Evolutionary conservation across 2,329 filamentous ascomycete genomes (phyloP), one percentile per base, ranked within the genome.

Genomic region (Claviceps fusiformis): DNA sequence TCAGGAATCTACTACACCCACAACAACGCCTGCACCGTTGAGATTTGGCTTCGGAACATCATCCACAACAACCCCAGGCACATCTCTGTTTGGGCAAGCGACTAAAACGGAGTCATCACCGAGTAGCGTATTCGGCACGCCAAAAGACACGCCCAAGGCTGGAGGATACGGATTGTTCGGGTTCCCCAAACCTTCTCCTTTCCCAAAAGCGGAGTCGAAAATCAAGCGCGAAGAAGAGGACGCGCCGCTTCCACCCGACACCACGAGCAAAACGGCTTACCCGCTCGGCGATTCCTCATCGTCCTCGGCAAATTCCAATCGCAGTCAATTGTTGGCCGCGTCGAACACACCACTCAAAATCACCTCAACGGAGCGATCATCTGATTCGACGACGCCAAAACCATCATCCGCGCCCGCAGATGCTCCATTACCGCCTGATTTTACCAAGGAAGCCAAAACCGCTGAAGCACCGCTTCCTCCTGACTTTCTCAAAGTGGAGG

Each of bases 211-310:
- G 37, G 24, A 53, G 13, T 67, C 69, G 3, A 69, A 71, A 57
- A 64, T 68, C 50, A 75, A 73, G 59, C 58, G 63, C 44, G 66
- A 67, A 41, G 67, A 70, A 43, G 70, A 70, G 31, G n/a, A 9
- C 57, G 66, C 62, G 27, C 78, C 79, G 56, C 67, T 81, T 5
- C 78, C 79, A 39, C 78, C 79, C 27, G 78, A 81, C 58, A 68
- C 76, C 56, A 80, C 72, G 54, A 82, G 77, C 71, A 80, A 76
- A 70, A 66, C 68, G 56, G 65, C 69, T 52, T 80, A 74, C 62
- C 67, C 71, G 52, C 60, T 78, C 44, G 76, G 74, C 50, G 74
- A 78, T 57, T 77, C 76, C 19, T 75, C 75, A 41, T 77, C 76
- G 47, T 79, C 77, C 57, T 80, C 77, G 50, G 69, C 71, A 58